Conservation (phyloP, 345 rosid genomes). For the Linum lewisii region DNA sequence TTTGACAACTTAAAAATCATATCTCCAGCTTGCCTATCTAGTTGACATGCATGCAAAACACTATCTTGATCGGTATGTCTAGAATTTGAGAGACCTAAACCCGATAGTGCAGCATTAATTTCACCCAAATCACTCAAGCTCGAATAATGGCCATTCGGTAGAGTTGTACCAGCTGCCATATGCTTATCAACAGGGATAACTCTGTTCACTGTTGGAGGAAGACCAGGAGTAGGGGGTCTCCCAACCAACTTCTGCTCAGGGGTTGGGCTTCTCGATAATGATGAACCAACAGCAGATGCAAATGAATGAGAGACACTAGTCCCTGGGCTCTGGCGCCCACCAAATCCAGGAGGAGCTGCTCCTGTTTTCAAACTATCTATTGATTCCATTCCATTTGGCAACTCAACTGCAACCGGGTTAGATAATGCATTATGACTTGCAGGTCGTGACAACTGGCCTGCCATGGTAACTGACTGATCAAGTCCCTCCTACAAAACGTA, state of each 20-base stretch:
- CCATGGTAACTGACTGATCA: slow-evolving; percentile 44
- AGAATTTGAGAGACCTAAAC: slow-evolving; percentile 39
- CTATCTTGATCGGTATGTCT: slow-evolving; percentile 35
- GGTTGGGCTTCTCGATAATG: slow-evolving; percentile 55
- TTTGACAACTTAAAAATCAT: slow-evolving; percentile 37
- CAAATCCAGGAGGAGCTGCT: slow-evolving; percentile 30
- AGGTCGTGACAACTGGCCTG: slow-evolving; percentile 52
- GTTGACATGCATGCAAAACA: slow-evolving; percentile 34
- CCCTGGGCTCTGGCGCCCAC: slow-evolving; percentile 28
- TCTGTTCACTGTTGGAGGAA: slow-evolving; percentile 61
- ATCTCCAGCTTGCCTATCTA: slow-evolving; percentile 34
- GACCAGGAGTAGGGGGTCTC: slow-evolving; percentile 44
- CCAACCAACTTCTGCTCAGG: slow-evolving; percentile 55
- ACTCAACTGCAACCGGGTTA: slow-evolving; percentile 30
- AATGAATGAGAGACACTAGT: slow-evolving; percentile 27
- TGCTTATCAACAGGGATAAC: slow-evolving; percentile 43
- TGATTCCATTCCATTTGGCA: slow-evolving; percentile 35
- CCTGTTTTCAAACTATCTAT: slow-evolving; percentile 39
- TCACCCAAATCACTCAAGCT: slow-evolving; percentile 40
- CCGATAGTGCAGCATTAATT: slow-evolving; percentile 47
- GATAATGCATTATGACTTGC: slow-evolving; percentile 58
- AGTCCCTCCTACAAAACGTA: slow-evolving; percentile 56
- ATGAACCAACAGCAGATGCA: slow-evolving; percentile 47
- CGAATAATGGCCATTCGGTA: slow-evolving; percentile 37
- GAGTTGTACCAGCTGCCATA: slow-evolving; percentile 28